Evolutionary conservation across 352 stramenopile species (phyloP), one percentile per base, ranked within the genome.

Genomic region (Hyaloperonospora brassicae): DNA sequence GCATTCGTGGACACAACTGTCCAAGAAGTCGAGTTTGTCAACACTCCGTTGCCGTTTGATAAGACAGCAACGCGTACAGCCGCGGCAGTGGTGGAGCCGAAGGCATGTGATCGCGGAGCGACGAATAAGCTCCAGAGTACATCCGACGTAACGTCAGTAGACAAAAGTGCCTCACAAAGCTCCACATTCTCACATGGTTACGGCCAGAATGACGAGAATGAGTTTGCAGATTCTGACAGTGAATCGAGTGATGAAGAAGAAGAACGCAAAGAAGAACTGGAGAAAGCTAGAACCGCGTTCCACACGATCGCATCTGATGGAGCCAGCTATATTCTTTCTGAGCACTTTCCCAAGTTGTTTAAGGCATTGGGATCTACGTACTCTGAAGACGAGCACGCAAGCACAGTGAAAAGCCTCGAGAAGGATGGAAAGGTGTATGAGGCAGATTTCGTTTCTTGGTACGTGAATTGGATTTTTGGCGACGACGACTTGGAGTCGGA

Each of bases 1-100:
- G 72, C 69, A 5, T 84, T 89, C 43, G 62, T 89, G 21, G 79
- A 89, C 43, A 76, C 68, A 42, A 79, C 64, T 7, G 75, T 86
- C 12, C 52, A 47, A 11, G 75, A 84, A 52, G 56, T 79, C 22
- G 62, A 76, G 1, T 84, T 82, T 40, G 59, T 82, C 6, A 63
- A 64, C 7, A 44, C 42, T 17, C 57, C 68, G 1, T 50, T 47
- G 14, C 44, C 38, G 9, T 80, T 80, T 55, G 50, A 63, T 2
- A 39, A 46, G 3, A 52, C 56, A 48, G 22, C 48, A 5, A 66
- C 31, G 41, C 57, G 60, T 21, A n/a, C n/a, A 40, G 38, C 61
- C 41, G 30, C 1, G 17, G 25, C 31, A 11, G 57, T 45, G 43
- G 17, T 46, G 12, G 34, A 60, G 3, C 9, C 27, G 11, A 59